A percentile compares a stretch with the other conserved stretches of the same genome.
phyloP scores from a whole-genome alignment of 305 asterid species.

The Fraxinus xanthoxyloides region DNA sequence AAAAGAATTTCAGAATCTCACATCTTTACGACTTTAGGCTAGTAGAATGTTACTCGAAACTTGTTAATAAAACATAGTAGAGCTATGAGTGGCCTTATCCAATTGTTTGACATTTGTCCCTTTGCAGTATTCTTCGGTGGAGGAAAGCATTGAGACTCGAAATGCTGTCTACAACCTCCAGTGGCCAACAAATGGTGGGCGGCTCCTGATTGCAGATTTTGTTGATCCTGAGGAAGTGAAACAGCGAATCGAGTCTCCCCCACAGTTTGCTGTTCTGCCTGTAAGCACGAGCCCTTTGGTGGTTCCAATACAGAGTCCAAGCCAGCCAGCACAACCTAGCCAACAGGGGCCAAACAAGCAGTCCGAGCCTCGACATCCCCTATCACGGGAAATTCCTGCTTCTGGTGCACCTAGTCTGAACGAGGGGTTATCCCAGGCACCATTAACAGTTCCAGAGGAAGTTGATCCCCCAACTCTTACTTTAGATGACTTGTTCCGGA shows the following conservation, averaged over 20 bases:
- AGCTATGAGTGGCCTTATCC: background rate
- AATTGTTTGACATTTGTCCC: background rate
- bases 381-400: constrained; percentile 22
- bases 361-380: constrained; percentile 14
- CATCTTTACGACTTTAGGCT: background rate
- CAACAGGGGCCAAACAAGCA: constrained; percentile 35
- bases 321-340: constrained; percentile 24
- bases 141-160: constrained; percentile 80
- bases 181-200: constrained; percentile 92
- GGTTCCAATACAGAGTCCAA: background rate
- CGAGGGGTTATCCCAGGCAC: constrained; percentile 16
- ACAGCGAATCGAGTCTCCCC: constrained; percentile 55
- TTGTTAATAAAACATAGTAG: background rate
- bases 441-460: constrained; percentile 46
- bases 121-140: constrained; percentile 80
- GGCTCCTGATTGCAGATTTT: constrained; percentile 67
- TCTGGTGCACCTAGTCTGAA: constrained; percentile 11
- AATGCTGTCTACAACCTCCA: constrained; percentile 83
- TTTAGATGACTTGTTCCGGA: constrained; percentile 77
- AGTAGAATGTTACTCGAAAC: background rate
- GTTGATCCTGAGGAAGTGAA: constrained; percentile 82
- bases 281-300: background rate
- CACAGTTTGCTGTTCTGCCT: constrained; percentile 33
- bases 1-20: background rate
- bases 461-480: constrained; percentile 72